Evolutionary conservation across 1,284 basidiomycete genomes (phyloP), one percentile per base, ranked within the genome.

Genomic region (Pterulicium gracile): DNA sequence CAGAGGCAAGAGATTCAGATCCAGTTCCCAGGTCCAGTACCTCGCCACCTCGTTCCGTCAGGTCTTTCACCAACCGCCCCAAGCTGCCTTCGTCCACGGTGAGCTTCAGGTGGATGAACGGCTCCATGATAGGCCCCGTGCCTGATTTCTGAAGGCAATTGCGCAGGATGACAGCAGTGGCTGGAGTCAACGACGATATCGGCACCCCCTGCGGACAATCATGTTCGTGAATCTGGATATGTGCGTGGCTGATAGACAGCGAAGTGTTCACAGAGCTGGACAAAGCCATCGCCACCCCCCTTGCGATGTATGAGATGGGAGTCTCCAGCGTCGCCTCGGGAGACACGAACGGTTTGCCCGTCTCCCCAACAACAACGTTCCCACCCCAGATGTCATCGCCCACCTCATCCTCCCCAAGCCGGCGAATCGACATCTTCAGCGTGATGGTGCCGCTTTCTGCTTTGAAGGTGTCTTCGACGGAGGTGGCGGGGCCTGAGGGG

Each of bases 201-300:
- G 72, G 65, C 14, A 63, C 63, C 1, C 63, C 63, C 18, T 56
- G 60, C 1, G 75, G 70, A 32, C 70, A 58, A 23, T 63, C 55
- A 56, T 70, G 69, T 19, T 58, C 54, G 21, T 55, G 61, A 42
- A 90, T 61, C 50, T 73, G 67, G 39, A 88, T 68, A 52, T 70
- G 70, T n/a, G 84, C 56, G 41, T 70, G 70, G 1, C 79, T 81
- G 51, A 86, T 61, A 0, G 81, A 75, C 4, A 90, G 68, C 0
- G 80, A 78, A 0, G 83, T 82, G 58, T 87, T 75, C 1, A 82
- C 83, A 1, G 87, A 89, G 52, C 73, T 82, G 3, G 83, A 86
- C 13, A 90, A 68, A 2, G 81, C 66, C 53, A 71, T 84, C 17
- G 74, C 69, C 23, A 90, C 65, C 4, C 87, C 88, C 48, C 76